Percentiles rank a stretch among this genome's conserved stretches.
These are phyloP conservation scores for Dactylellina sp. DNA, from an alignment of 2,329 filamentous ascomycete genomes.

Conservation along the genomic window DNA sequence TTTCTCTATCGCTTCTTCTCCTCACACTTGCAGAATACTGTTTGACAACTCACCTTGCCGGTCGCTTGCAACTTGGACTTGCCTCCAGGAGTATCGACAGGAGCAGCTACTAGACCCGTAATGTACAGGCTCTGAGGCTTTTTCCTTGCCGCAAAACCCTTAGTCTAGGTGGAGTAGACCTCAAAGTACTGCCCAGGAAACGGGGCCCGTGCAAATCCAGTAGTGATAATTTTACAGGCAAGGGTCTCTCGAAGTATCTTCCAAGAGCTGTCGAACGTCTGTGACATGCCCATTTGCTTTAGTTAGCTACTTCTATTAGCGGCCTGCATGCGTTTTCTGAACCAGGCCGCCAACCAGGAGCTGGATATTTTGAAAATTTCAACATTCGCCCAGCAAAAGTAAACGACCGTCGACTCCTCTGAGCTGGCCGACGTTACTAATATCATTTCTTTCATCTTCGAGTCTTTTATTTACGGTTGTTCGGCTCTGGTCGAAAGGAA, in stretches of 20 bases:
- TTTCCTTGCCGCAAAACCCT: constrained; percentile 28
- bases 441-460: constrained; percentile 6
- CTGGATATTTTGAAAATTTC: constrained; percentile 37
- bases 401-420: constrained; percentile 32
- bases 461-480: constrained; percentile 15
- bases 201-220: constrained; percentile 13
- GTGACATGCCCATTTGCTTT: constrained; percentile 27
- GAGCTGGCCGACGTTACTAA: constrained; percentile 35
- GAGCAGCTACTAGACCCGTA: constrained; percentile 41
- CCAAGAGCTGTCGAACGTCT: constrained; percentile 21
- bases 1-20: constrained; percentile 11
- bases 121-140: constrained; percentile 50
- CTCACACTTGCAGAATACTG: constrained; percentile 25
- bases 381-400: constrained; percentile 11
- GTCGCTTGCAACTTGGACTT: constrained; percentile 49
- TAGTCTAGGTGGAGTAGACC: constrained; percentile 20
- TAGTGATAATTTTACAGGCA: constrained; percentile 6
- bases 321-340: constrained; percentile 42
- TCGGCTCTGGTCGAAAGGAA: constrained; percentile 33
- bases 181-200: constrained; percentile 3
- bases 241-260: constrained; percentile 10
- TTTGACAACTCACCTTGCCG: constrained; percentile 57
- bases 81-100: constrained; percentile 50
- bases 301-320: constrained; percentile 29
- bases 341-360: constrained; percentile 9